Evolutionary conservation across 1,284 basidiomycete genomes (phyloP), one percentile per base, ranked within the genome.

Genomic region (Phlebopus sp.): DNA sequence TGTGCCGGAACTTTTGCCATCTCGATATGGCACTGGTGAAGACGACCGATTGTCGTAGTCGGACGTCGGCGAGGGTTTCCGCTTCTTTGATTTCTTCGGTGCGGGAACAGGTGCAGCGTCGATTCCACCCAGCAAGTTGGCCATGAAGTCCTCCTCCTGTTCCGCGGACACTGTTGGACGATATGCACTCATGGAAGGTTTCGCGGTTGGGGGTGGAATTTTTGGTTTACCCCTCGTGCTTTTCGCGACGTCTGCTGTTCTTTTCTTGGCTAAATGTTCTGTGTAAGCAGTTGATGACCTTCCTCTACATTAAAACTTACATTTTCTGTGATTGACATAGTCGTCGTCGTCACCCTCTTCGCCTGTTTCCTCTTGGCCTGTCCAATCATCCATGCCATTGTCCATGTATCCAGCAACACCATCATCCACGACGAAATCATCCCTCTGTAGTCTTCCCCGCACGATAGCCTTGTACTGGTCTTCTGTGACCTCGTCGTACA

Each of bases 391-490:
- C 79, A 92, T 85, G 4, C 97, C 97, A 60, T 97, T 91, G 69
- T 99, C 97, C 61, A 90, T 86, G 64, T 99, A 99, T 10, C 92
- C 97, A 17, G 78, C 82, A 0, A 89, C 81, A 44, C 95, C 94
- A 71, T 99, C 97, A 60, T 99, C 95, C 39, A 90, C 85, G 21
- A 97, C 92, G 55, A 99, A 99, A 69, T 99, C 96, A 60, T 97
- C 93, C 57, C 79, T 75, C 55, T 90, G 87, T n/a, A 97, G 75
- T 15, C 97, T 78, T 2, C 85, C 84, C 46, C 83, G 82, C 4
- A 98, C 93, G 51, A 98, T 89, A 14, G 78, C 76, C 57, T 81
- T 84, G 69, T 98, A 99, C 57, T 95, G 86, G 25, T 92, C 90
- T 54, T 98, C 96, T 0, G 86, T 82, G 14, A 99, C 91, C 59